Percentiles rank a stretch among this genome's conserved stretches.
Evolutionary conservation across 2,329 filamentous ascomycete genomes (phyloP).

Genomic region (Epichloe sp.): DNA sequence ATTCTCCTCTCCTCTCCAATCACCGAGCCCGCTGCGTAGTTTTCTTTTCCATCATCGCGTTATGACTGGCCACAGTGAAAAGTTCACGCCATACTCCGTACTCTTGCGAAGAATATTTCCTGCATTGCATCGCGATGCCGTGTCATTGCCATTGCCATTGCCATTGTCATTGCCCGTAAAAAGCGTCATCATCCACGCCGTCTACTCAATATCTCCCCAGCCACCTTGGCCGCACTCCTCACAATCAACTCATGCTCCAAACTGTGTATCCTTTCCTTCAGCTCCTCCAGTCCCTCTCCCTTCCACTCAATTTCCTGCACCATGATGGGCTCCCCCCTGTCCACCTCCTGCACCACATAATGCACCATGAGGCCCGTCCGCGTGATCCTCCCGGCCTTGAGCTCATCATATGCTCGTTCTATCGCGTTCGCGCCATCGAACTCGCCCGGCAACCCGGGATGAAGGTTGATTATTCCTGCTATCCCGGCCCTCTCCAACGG

Average conservation of each 20-base stretch:
- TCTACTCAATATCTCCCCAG: slow-evolving; percentile 21
- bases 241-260: slow-evolving; percentile 72
- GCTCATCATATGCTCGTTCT: slow-evolving; percentile 62
- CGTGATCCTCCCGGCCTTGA: slow-evolving; percentile 48
- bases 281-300: slow-evolving; percentile 48
- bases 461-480: slow-evolving; percentile 34
- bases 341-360: slow-evolving; percentile 68
- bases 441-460: slow-evolving; percentile 45
- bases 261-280: slow-evolving; percentile 61
- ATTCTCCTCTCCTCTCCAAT: too few species aligned
- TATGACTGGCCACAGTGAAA: too few species aligned
- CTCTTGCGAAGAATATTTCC: too few species aligned
- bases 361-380: slow-evolving; percentile 83
- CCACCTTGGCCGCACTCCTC: slow-evolving; percentile 48
- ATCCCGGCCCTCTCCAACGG: slow-evolving; percentile 51
- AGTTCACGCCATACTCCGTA: too few species aligned
- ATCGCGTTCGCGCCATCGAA: slow-evolving; percentile 73
- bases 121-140: too few species aligned
- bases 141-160: too few species aligned
- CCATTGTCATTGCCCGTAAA: too few species aligned
- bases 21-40: too few species aligned
- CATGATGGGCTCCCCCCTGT: slow-evolving; percentile 58
- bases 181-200: too few species aligned
- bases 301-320: slow-evolving; percentile 38
- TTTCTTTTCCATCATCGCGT: too few species aligned